Evolutionary conservation across 2,329 filamentous ascomycete species (phyloP).

Genomic region (Calonectria hongkongensis): DNA sequence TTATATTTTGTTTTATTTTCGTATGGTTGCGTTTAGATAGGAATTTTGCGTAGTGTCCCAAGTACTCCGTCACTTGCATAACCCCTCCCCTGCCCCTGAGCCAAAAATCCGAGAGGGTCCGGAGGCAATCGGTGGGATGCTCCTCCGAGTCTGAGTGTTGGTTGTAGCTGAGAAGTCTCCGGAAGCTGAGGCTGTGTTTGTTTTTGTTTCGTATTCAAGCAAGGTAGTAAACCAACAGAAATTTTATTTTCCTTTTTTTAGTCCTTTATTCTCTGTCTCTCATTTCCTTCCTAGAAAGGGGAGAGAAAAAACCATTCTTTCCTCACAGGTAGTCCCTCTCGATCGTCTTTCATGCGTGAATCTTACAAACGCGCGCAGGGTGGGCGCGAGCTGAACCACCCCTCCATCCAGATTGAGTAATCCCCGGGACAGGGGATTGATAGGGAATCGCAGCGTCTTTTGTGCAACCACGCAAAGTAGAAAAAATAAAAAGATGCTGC

Average conservation of each 20-base stretch:
- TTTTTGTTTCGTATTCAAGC: neutral
- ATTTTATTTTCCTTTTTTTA: neutral
- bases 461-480: neutral
- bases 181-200: neutral
- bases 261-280: neutral
- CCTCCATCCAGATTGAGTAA: constrained; percentile 30
- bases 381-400: constrained; percentile 14
- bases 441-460: neutral
- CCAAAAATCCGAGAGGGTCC: constrained; percentile 2
- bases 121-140: constrained; percentile 18
- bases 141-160: neutral
- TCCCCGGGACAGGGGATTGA: constrained; percentile 25
- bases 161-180: neutral
- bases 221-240: neutral
- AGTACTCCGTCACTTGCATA: neutral
- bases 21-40: too few species aligned
- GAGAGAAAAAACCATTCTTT: neutral
- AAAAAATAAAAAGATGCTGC: neutral
- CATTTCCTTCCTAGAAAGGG: too few species aligned
- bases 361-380: neutral
- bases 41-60: neutral
- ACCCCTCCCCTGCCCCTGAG: constrained; percentile 1
- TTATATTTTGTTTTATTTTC: too few species aligned
- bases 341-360: neutral
- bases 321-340: neutral